Percentiles rank a stretch among this genome's conserved stretches.
These are phyloP conservation scores for Cinnamomum chago DNA, from an alignment of 164 flowering plant species.

Conservation along the genomic window DNA sequence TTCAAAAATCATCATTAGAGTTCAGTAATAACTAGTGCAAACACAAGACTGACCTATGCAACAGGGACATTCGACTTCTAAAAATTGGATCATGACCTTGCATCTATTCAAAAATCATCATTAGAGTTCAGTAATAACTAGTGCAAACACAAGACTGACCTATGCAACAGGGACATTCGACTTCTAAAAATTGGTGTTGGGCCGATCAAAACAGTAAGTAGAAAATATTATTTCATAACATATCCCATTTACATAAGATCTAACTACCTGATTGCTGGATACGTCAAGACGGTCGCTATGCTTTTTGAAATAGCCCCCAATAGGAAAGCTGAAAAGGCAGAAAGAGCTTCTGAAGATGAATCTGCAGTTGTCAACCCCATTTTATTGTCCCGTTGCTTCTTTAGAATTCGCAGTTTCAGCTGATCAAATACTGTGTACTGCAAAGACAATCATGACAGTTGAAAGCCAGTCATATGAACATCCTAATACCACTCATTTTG, in stretches of 20 bases:
- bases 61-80: too few relatives aligned
- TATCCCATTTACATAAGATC: neutral
- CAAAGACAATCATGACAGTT: neutral
- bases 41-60: neutral
- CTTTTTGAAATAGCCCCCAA: slow-evolving; percentile 81
- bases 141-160: neutral
- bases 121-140: neutral
- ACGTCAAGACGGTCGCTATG: slow-evolving; percentile 67
- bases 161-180: neutral
- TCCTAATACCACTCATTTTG: too few relatives aligned
- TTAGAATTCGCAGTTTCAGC: slow-evolving; percentile 55
- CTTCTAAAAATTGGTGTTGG: too few relatives aligned
- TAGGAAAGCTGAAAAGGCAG: slow-evolving; percentile 72
- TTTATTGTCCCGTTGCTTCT: slow-evolving; percentile 21
- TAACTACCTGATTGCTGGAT: slow-evolving; percentile 79
- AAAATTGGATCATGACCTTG: slow-evolving; percentile 77
- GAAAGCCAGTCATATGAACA: neutral
- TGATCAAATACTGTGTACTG: slow-evolving; percentile 94
- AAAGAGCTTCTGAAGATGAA: slow-evolving; percentile 55
- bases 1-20: neutral
- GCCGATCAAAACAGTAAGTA: too few relatives aligned
- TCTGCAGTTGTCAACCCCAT: slow-evolving; percentile 14
- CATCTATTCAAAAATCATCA: slow-evolving; percentile 39
- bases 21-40: neutral
- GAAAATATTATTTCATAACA: neutral